Base-by-base conservation (phyloP, 2,329 filamentous ascomycete genomes). In the Arthrocladium fulminans region DNA sequence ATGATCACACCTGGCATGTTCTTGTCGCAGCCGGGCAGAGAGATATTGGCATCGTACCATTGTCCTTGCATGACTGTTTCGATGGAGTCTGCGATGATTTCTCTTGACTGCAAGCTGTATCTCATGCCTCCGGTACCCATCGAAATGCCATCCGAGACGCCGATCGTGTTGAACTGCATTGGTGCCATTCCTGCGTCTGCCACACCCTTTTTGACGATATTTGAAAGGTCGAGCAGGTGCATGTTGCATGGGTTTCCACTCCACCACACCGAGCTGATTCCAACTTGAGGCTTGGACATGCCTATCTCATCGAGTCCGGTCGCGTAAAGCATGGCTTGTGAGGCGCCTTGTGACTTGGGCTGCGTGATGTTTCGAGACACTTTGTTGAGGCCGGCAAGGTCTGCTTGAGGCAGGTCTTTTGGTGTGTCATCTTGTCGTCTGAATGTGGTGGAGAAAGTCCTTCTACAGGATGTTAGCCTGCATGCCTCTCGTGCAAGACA, bases 11-110 rank as follows among this genome's bases (percentile, higher is more conserved):
- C 86, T 1, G 88, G 88, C 92, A 98, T 97, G 73, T 98, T 98
- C 81, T 98, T 98, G 77, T 98, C 92, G 70, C 92, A 98, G 42
- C 92, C 92, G 12, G 92, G 92, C 60, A 98, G 85, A 46, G 88
- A 94, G 64, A 98, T 85, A 69, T 97, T 97, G 59, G 82, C 90
- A 67, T 98, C 92, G 65, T 98, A 97, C 88, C 89, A 97, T 71
- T 98, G 92, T 13, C 88, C 92, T 58, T 88, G 84, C 89, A 97
- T 98, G 60, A 98, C 92, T 3, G 92, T 97, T 77, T 98, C 92
- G 62, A 98, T 94, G 53, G 86, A 94, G 71, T 98, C 92, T 61
- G 92, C 92, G 60, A 98, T 98, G 61, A 98, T 80, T 68, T 98
- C 92, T 66, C 92, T 79, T 58, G 87, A 94, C 73, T 97, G 92